Conservation (phyloP, 2,329 filamentous ascomycete species). For the Colletotrichum graminicola region DNA sequence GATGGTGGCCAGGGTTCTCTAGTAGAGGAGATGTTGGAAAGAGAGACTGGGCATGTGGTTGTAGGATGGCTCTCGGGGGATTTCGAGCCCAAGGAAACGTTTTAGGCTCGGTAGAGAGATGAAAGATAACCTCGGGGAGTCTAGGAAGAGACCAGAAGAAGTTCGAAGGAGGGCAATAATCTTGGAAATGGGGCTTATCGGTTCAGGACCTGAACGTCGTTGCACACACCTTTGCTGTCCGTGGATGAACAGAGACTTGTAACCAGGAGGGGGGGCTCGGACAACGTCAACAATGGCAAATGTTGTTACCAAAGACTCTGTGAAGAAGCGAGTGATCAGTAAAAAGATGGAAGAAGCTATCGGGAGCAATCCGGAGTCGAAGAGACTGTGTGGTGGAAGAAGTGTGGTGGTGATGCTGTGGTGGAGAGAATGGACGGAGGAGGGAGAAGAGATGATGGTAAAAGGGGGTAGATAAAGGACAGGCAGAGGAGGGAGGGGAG, state of each 20-base stretch:
- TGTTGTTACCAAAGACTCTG: slow-evolving; percentile 65
- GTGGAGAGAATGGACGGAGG: slow-evolving; percentile 39
- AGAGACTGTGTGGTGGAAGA: slow-evolving; percentile 52
- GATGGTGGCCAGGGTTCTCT: no score
- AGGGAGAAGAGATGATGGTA: slow-evolving; percentile 46
- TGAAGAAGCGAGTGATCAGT: slow-evolving; percentile 67
- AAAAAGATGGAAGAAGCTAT: slow-evolving; percentile 71
- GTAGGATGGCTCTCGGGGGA: not conserved
- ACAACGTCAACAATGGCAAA: slow-evolving; percentile 52
- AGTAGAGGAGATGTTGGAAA: no score
- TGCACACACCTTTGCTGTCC: slow-evolving; percentile 37
- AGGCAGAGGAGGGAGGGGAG: slow-evolving; percentile 29
- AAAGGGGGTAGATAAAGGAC: slow-evolving; percentile 46
- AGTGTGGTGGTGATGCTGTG: slow-evolving; percentile 60
- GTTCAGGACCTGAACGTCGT: slow-evolving; percentile 7
- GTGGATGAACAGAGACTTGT: slow-evolving; percentile 46
- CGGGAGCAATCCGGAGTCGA: slow-evolving; percentile 61
- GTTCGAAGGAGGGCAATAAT: not conserved
- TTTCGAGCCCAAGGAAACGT: not conserved
- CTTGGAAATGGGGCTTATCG: not conserved
- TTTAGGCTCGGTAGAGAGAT: not conserved
- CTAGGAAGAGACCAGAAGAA: not conserved
- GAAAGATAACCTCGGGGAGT: not conserved
- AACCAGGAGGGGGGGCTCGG: slow-evolving; percentile 34
- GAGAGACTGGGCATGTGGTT: not conserved